Evolutionary conservation across 192 early-diverging fungal genomes (phyloP).

Genomic region (Coemansia sp.): DNA sequence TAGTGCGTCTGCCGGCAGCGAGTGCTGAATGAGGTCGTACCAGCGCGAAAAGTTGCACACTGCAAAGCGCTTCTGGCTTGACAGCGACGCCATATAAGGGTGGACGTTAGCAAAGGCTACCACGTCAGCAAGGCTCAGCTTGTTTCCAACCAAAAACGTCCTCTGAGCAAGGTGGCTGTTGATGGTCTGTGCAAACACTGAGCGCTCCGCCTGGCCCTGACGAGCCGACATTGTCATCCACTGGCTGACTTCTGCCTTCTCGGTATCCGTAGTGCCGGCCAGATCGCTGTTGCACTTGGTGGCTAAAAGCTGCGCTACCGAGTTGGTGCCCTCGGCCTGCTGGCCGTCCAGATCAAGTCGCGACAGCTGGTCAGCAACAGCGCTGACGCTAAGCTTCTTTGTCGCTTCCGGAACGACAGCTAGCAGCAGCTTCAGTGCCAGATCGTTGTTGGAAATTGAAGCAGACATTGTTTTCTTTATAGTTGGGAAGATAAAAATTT

Average conservation of each 20-base stretch:
- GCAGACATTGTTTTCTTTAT: conserved; percentile 25
- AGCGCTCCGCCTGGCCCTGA: conserved; percentile 43
- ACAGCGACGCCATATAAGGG: conserved; percentile 55
- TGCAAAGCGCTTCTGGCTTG: conserved; percentile 58
- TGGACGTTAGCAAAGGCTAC: conserved; percentile 66
- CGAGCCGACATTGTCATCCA: conserved; percentile 55
- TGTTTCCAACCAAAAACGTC: conserved; percentile 68
- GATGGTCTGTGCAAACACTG: conserved; percentile 50
- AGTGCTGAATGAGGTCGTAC: conserved; percentile 78
- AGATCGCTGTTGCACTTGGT: conserved; percentile 43
- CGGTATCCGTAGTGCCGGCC: conserved; percentile 32
- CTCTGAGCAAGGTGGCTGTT: conserved; percentile 62
- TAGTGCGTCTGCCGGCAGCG: conserved; percentile 45
- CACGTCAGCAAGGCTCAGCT: conserved; percentile 64
- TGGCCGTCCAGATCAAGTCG: conserved; percentile 38
- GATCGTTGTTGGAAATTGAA: conserved; percentile 37
- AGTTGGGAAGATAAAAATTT: conserved; percentile 3
- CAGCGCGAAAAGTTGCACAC: conserved; percentile 66
- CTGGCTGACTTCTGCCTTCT: conserved; percentile 51
- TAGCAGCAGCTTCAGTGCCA: conserved; percentile 45
- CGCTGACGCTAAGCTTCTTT: conserved; percentile 24
- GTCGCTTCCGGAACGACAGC: conserved; percentile 36
- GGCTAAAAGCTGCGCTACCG: conserved; percentile 38
- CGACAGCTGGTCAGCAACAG: conserved; percentile 46
- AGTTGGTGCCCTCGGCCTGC: conserved; percentile 42